Base-by-base conservation (phyloP, 768 basidiomycete species). In the Hydnum rufescens region DNA sequence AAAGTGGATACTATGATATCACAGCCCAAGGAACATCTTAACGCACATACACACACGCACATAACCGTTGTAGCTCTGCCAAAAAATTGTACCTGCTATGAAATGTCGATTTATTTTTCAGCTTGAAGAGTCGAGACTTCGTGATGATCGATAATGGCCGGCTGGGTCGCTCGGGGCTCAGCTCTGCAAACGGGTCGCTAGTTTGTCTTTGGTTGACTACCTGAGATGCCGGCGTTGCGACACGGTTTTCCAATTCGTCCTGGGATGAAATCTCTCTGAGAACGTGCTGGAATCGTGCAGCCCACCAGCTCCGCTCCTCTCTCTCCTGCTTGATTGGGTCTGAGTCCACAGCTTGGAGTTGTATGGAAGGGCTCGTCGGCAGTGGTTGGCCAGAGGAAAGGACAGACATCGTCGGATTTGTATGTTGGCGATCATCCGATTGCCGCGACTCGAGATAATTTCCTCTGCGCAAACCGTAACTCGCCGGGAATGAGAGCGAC, bases 261-360 rank as follows among this genome's bases (percentile, higher is more conserved):
- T 25, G 8, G 16, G 44, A 13, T 13, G 44, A 72, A 57, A 78
- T 60, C 60, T 82, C 81, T 6, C 65, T 61, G 54, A 78, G 63
- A 8, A 80, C 73, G 56, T 78, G 72, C 57, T 75, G 74, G 57
- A 82, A 81, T 43, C 78, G 65, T 39, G 76, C 58, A 8, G 75
- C 68, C 82, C 83, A 85, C 79, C 80, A 84, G 3, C 74, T 77
- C 0, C 82, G 68, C 56, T 82, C 78, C 59, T 82, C 78, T 25
- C 77, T 62, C 57, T 83, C 82, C 49, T 68, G 66, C 36, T 68
- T 65, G 6, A 63, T 58, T 4, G 62, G 54, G 54, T 64, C 61
- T 6, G 52, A 57, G 16, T 65, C 64, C 16, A 60, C 57, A 42
- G 64, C 68, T 3, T 64, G 61, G 5, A 78, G 58, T 57, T 77